A percentile compares a stretch with the other conserved stretches of the same genome.
Evolutionary conservation across 805 yeast species (phyloP).

Genomic region (Lachancea thermotolerans): DNA sequence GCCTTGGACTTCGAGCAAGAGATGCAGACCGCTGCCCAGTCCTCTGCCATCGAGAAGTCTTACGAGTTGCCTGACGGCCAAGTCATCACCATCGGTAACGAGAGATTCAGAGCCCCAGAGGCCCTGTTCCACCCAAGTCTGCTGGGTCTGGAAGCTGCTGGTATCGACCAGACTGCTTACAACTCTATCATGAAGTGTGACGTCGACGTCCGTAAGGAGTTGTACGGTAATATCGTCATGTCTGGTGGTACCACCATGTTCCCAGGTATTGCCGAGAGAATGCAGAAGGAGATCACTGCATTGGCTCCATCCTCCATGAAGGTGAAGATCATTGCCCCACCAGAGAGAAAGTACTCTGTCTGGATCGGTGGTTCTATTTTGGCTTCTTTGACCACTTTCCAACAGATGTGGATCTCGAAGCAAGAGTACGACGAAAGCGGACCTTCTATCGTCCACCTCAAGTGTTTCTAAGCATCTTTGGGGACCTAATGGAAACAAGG

Average conservation of each 20-base stretch:
- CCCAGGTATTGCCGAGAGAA: conserved; percentile 99
- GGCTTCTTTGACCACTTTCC: conserved; percentile 98
- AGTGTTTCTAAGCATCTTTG: conserved; percentile 37
- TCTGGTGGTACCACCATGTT: conserved; percentile 99
- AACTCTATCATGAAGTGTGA: conserved; percentile 91
- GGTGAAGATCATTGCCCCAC: conserved; percentile 99
- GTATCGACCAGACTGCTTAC: conserved; percentile 90
- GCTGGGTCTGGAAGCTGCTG: conserved; percentile 87
- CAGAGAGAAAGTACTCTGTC: conserved; percentile 98
- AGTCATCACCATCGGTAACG: conserved; percentile 98
- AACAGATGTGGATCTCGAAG: conserved; percentile 99
- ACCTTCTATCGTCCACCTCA: conserved; percentile 84
- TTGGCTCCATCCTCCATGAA: conserved; percentile 99
- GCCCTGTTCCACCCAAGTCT: conserved; percentile 98
- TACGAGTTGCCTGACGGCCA: conserved; percentile 99
- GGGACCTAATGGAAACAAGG: conserved; percentile 2
- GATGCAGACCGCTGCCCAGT: conserved; percentile 98
- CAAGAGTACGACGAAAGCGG: conserved; percentile 99
- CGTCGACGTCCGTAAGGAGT: conserved; percentile 97
- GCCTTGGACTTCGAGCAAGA: conserved; percentile 99
- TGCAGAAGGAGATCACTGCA: conserved; percentile 99
- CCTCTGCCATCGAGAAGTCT: conserved; percentile 95
- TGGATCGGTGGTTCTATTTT: conserved; percentile 99
- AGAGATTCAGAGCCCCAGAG: conserved; percentile 99
- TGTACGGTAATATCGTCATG: conserved; percentile 98